A percentile compares a stretch with the other conserved stretches of the same genome.
These are phyloP conservation scores for Mycosphaerella arachidis DNA, from an alignment of 2,329 filamentous ascomycete genomes.

Conservation along the genomic window DNA sequence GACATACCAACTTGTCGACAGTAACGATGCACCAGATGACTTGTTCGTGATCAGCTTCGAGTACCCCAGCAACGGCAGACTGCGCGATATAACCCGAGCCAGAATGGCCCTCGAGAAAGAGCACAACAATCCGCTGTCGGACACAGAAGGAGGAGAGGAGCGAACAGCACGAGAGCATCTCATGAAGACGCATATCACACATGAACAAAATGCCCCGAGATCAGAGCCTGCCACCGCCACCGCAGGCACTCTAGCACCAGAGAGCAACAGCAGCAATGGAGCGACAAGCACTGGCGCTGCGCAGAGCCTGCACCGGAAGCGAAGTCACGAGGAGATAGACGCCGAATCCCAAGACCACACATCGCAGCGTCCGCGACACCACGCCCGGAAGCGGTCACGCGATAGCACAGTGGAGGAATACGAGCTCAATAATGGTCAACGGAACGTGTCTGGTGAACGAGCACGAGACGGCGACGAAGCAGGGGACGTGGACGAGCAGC, in stretches of 20 bases:
- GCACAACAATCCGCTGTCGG: conserved; percentile 25
- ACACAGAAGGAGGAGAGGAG: conserved; percentile 49
- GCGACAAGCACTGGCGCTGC: conserved; percentile 4
- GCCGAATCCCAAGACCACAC: conserved; percentile 33
- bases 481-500: conserved; percentile 15
- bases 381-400: conserved; percentile 46
- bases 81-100: background rate
- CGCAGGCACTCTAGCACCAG: conserved; percentile 12
- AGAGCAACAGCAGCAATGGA: conserved; percentile 6
- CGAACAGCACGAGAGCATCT: conserved; percentile 56
- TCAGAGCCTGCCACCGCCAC: background rate
- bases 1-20: background rate
- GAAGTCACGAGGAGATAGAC: conserved; percentile 44
- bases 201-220: conserved; percentile 1
- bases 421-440: conserved; percentile 29
- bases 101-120: conserved; percentile 27
- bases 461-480: conserved; percentile 26
- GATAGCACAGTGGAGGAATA: conserved; percentile 38
- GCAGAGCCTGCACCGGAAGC: conserved; percentile 38
- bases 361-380: conserved; percentile 37
- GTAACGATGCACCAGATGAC: background rate
- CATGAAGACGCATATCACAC: conserved; percentile 56
- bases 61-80: background rate
- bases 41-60: background rate
- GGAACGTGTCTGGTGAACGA: conserved; percentile 33